Evolutionary conservation across 768 basidiomycete species (phyloP), one percentile per base, ranked within the genome.

Genomic region (Suillus subluteus): DNA sequence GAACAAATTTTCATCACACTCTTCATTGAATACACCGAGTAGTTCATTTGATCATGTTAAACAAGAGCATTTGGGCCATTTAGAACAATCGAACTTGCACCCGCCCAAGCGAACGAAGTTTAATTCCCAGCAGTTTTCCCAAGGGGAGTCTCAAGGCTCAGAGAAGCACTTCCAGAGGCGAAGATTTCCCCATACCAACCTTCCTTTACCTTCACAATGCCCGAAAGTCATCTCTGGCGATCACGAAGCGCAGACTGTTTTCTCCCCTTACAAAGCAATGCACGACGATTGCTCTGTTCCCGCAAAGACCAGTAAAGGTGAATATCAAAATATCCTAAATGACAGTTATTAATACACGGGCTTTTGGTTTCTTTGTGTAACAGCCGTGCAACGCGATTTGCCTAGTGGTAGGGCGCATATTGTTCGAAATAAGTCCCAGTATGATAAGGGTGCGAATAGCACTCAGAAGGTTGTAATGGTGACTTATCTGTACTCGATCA

Each of bases 121-220:
- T 8, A 21, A 30, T 32, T 32, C 41, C 32, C 59, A 61, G 41
- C 59, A 61, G 18, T 43, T 30, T 43, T 21, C 18, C 2, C 12
- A 30, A 61, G 9, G 26, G 21, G 62, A 37, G 26, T 37, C 62
- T 8, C 56, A 62, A 59, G n/a, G 44, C 26, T 23, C 46, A n/a
- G 30, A 38, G 54, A 38, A 40, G 32, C 56, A 66, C 15, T 43
- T 30, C 23, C 44, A 44, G 44, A 65, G 21, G 21, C 23, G 65
- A 61, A 41, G 13, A 48, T 32, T 38, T 21, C 15, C 56, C 9
- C 59, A 55, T n/a, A 62, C 58, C 4, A 59, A 66, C 61, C 65
- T 61, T 32, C 46, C 64, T 32, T 66, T 66, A n/a, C 69, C 69
- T 35, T 59, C 37, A 2, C 66, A 69, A 38, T 76, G 68, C 50